Conservation (phyloP, 371 early-diverging fungal genomes). For the Mortierella polycephala region DNA sequence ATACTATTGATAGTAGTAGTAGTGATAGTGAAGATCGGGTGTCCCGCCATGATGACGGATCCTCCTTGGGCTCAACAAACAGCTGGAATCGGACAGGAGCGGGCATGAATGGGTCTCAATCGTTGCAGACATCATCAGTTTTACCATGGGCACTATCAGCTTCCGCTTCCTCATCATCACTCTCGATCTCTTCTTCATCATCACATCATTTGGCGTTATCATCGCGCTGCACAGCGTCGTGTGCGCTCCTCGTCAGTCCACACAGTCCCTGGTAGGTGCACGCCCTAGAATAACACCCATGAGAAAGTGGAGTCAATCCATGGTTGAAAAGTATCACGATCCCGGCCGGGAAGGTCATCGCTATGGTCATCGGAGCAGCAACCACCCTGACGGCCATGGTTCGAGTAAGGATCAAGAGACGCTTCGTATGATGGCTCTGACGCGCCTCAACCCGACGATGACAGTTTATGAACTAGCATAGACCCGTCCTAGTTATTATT, state of each 20-base stretch:
- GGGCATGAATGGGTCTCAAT: too few relatives aligned
- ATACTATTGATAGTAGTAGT: slow-evolving; percentile 8
- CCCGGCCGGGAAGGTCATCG: not conserved
- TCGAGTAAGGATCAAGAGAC: slow-evolving; percentile 2
- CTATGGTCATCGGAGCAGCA: not conserved
- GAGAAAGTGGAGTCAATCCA: slow-evolving; percentile 29
- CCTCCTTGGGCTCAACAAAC: too few relatives aligned
- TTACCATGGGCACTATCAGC: not conserved
- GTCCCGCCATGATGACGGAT: not conserved
- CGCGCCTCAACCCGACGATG: slow-evolving; percentile 30
- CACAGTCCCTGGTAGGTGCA: slow-evolving; percentile 6
- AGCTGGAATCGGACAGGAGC: too few relatives aligned
- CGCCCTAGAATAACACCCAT: not conserved
- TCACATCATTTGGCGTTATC: not conserved
- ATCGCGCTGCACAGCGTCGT: slow-evolving; percentile 18
- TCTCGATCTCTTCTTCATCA: not conserved
- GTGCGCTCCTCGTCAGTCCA: slow-evolving; percentile 21
- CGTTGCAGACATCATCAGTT: too few relatives aligned
- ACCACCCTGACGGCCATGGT: not conserved
- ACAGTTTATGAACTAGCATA: slow-evolving; percentile 10
- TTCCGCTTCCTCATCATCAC: not conserved
- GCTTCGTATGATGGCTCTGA: slow-evolving; percentile 26
- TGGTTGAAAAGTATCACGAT: slow-evolving; percentile 9
- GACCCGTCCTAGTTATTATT: too few relatives aligned
- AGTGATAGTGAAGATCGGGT: slow-evolving; percentile 41